Evolutionary conservation across 129 eudicot genomes (phyloP), one percentile per base, ranked within the genome.

Genomic region (Lonicera japonica): DNA sequence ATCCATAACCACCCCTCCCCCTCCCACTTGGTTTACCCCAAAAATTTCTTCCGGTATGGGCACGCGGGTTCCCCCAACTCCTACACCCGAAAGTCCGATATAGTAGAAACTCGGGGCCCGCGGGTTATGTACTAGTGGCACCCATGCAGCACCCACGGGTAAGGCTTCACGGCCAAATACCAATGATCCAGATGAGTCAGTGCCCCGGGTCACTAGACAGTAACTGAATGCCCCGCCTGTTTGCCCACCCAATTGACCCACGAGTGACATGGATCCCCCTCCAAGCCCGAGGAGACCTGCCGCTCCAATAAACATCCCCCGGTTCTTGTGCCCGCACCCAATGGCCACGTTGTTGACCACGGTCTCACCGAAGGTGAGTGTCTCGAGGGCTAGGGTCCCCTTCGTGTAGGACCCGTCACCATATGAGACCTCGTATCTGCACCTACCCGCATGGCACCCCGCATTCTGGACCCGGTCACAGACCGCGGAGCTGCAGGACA

Each of bases 1-100:
- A 29, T 91, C 97, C 86, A 91, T 83, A 38, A 91, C 95, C 6
- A 87, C 95, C 17, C 97, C 97, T 16, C 95, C 95, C 0, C 82
- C 79, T 1, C 95, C 96, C 65, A 63, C 63, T 11, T 77, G 89
- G 8, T 73, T 65, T 12, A 89, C 15, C 43, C 39, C 18, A 63
- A 91, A 91, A 16, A 81, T 46, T 7, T 73, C 68, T 70, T 79
- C 90, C 4, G 90, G 64, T 52, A 91, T 58, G 20, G 83, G 77
- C 0, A 90, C 85, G 4, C 74, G 87, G 20, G 74, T 66, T 50
- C 96, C 97, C 5, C 95, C 97, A 0, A 91, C 95, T 0, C 94
- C 95, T 0, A 91, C 80, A 38, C 97, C 97, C n/a, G 88, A 73
- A 1, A 91, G 80, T 25, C 84, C 94, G 1, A 91, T 69, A 18